These are phyloP conservation scores for Metschnikowia aberdeeniae DNA, from an alignment of 805 yeast genomes.

Conservation along the genomic window DNA sequence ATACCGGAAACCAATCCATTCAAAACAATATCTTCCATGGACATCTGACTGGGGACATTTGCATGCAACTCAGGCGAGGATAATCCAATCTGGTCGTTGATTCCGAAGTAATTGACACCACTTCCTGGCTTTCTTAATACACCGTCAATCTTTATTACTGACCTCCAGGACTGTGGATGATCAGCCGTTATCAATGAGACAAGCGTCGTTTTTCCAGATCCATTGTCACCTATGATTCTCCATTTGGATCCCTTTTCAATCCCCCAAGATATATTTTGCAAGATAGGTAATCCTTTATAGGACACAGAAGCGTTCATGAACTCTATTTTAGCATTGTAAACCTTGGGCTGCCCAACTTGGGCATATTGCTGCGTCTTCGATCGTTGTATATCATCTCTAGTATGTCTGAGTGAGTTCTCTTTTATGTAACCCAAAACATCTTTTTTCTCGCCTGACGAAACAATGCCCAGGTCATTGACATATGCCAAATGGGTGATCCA, in stretches of 20 bases:
- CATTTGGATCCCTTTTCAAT: slow-evolving; percentile 73
- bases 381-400: not conserved
- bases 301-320: slow-evolving; percentile 60
- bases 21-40: slow-evolving; percentile 54
- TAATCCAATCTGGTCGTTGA: slow-evolving; percentile 76
- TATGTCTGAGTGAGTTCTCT: not conserved
- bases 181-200: slow-evolving; percentile 84
- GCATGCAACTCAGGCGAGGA: slow-evolving; percentile 92
- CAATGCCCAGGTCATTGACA: slow-evolving; percentile 50
- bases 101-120: slow-evolving; percentile 67
- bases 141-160: slow-evolving; percentile 59
- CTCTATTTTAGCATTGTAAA: slow-evolving; percentile 27
- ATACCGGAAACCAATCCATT: slow-evolving; percentile 62
- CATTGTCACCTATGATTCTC: slow-evolving; percentile 88
- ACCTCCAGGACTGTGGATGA: slow-evolving; percentile 95
- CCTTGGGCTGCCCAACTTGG: not conserved
- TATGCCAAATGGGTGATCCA: slow-evolving; percentile 77
- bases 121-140: slow-evolving; percentile 68
- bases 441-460: slow-evolving; percentile 42
- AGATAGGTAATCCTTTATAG: slow-evolving; percentile 59
- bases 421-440: slow-evolving; percentile 16
- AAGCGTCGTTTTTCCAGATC: slow-evolving; percentile 89
- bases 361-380: not conserved
- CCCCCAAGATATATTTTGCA: slow-evolving; percentile 60
- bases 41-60: slow-evolving; percentile 58